Base-by-base conservation (phyloP, 305 asterid genomes). In the Ruellia speciosa region DNA sequence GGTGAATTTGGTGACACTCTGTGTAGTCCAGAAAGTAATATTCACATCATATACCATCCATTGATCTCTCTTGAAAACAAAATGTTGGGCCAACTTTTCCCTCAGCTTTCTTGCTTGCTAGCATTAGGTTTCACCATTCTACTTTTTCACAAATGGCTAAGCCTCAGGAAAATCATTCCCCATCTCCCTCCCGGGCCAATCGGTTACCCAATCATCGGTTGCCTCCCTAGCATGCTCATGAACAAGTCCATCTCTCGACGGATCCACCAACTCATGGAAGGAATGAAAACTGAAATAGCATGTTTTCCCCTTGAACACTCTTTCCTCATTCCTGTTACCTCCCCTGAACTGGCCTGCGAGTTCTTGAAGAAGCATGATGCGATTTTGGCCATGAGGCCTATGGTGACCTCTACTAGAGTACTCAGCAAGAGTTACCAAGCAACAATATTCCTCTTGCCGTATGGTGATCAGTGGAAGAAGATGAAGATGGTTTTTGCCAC, bases 261-360 rank as follows among this genome's bases (percentile, higher is more conserved):
- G 66, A 62, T 62, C 5, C 66, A 62, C 52, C 12, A 52, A 18
- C 5, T 40, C 18, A 51, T 62, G 66, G 43, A 52, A 16, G 43
- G 18, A 18, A 52, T 52, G 43, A 11, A 37, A 52, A 62, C 59
- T 2, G 60, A 56, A 15, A 56, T 62, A 10, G 52, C 66, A 0
- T 49, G 66, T 24, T 34, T 64, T 16, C 68, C 52, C 5, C 57
- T 64, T n/a, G 69, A 63, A 0, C 8, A 15, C 0, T 19, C 18
- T 10, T 43, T 56, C 24, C 49, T 64, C 0, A 64, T 64, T 9
- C 10, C 56, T 4, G 63, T 47, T 0, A 55, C 17, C 0, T 65
- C 70, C 6, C 64, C 70, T 6, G 70, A 65, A 41, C 64, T 57
- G 9, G 59, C 70, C 5, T 33, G 64, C 9, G 70, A 58, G 48